A percentile compares a stretch with the other conserved stretches of the same genome.
Conservation (phyloP, 1,284 basidiomycete species). For the Boletus smithii region DNA sequence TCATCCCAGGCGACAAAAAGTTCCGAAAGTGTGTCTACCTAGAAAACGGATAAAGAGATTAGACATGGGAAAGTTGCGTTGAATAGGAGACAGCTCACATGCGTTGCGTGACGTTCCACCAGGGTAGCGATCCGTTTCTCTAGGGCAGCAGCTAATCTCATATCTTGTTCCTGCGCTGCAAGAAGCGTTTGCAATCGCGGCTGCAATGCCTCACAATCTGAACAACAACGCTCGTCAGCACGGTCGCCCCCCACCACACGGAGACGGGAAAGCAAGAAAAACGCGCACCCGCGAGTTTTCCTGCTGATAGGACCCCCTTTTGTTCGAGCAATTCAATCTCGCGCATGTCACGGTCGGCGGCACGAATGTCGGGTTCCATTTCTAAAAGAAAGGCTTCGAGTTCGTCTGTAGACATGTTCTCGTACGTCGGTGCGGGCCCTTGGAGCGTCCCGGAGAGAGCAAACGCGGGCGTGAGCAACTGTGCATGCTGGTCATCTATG, state of each 20-base stretch:
- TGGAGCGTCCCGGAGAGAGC: constrained; percentile 59
- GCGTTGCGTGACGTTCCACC: constrained; percentile 64
- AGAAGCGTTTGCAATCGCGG: constrained; percentile 58
- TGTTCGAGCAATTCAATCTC: constrained; percentile 68
- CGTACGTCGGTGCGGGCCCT: constrained; percentile 50
- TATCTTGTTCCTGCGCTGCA: constrained; percentile 58
- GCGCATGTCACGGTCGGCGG: constrained; percentile 72
- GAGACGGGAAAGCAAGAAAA: not conserved
- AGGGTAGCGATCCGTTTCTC: constrained; percentile 62
- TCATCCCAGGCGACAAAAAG: constrained; percentile 81
- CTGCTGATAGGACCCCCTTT: constrained; percentile 67
- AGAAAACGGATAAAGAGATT: not conserved
- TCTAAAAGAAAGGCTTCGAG: constrained; percentile 67
- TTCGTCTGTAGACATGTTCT: constrained; percentile 61
- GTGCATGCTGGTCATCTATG: constrained; percentile 70
- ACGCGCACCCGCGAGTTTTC: constrained; percentile 57
- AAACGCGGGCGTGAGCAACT: constrained; percentile 68
- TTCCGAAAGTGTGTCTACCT: constrained; percentile 76
- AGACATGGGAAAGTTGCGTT: not conserved
- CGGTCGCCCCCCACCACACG: too few relatives aligned
- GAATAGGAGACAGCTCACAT: constrained; percentile 43
- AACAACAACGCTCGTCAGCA: not conserved
- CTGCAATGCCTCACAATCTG: constrained; percentile 61
- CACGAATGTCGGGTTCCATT: constrained; percentile 76
- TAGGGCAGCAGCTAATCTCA: constrained; percentile 49